Evolutionary conservation across 2,329 filamentous ascomycete genomes (phyloP).

Genomic region (Pseudohalonectria lignicola): DNA sequence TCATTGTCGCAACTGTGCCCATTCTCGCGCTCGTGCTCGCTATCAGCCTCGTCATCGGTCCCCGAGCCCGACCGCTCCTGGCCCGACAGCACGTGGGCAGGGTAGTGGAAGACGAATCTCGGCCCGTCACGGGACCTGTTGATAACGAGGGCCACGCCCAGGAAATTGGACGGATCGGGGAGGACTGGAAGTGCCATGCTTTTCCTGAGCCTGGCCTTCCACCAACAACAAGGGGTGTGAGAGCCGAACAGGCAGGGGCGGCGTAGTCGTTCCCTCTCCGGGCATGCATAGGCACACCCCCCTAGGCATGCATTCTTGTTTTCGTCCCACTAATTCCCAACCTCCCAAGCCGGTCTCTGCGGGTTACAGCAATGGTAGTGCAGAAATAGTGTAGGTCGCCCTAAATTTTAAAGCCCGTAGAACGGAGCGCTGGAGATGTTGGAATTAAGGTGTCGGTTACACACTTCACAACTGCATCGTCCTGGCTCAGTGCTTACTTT

Average conservation of each 20-base stretch:
- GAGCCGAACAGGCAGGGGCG: background rate
- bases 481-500: too few species aligned
- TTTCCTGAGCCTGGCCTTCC: background rate
- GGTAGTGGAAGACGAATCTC: slow-evolving; percentile 79
- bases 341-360: too few species aligned
- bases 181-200: slow-evolving; percentile 36
- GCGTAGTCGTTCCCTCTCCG: background rate
- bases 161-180: slow-evolving; percentile 42
- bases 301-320: too few species aligned
- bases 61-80: slow-evolving; percentile 12
- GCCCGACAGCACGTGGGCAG: slow-evolving; percentile 41
- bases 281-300: too few species aligned
- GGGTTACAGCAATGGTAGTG: too few species aligned
- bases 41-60: slow-evolving; percentile 14
- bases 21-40: slow-evolving; percentile 16
- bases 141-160: slow-evolving; percentile 66
- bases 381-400: too few species aligned
- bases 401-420: too few species aligned
- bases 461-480: too few species aligned
- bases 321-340: too few species aligned
- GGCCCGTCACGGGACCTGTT: slow-evolving; percentile 68
- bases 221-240: background rate
- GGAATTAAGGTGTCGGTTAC: too few species aligned
- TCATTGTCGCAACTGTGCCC: slow-evolving; percentile 11
- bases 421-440: too few species aligned